Evolutionary conservation across 2,329 filamentous ascomycete genomes (phyloP).

Genomic region (Nemania sp.): DNA sequence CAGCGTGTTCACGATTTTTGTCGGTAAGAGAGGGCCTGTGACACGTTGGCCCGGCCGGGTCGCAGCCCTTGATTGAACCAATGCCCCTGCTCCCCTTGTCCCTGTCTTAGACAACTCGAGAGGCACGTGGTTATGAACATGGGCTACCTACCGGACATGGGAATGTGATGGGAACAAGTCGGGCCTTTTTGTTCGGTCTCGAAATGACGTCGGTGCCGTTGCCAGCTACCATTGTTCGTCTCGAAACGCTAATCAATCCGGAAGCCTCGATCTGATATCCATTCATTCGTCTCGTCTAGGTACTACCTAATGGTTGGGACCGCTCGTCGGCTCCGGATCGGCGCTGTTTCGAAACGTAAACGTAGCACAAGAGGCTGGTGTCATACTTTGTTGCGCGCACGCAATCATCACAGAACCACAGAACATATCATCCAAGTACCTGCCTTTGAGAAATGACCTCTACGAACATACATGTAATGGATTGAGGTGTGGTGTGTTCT

Average conservation of each 20-base stretch:
- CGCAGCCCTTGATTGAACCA: background rate
- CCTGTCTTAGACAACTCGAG: background rate
- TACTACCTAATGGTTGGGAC: no score
- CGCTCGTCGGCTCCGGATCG: no score
- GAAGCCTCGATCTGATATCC: no score
- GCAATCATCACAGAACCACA: slow-evolving; percentile 3
- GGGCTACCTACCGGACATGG: no score
- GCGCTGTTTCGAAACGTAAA: no score
- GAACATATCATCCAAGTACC: background rate
- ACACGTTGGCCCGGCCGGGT: background rate
- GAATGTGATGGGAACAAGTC: no score
- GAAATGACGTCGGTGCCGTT: background rate
- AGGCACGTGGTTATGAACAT: slow-evolving; percentile 11
- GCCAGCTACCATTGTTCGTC: background rate
- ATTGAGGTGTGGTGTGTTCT: slow-evolving; percentile 52
- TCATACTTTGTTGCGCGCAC: background rate
- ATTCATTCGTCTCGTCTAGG: no score
- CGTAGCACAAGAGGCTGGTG: background rate
- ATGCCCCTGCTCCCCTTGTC: no score
- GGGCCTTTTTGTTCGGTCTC: background rate
- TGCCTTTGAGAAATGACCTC: no score
- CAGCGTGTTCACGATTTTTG: background rate
- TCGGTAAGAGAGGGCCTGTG: background rate
- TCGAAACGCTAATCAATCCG: no score
- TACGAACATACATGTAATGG: slow-evolving; percentile 3